A percentile compares a stretch with the other conserved stretches of the same genome.
phyloP scores from a whole-genome alignment of 441 rosid genomes.

The Breynia disticha region DNA sequence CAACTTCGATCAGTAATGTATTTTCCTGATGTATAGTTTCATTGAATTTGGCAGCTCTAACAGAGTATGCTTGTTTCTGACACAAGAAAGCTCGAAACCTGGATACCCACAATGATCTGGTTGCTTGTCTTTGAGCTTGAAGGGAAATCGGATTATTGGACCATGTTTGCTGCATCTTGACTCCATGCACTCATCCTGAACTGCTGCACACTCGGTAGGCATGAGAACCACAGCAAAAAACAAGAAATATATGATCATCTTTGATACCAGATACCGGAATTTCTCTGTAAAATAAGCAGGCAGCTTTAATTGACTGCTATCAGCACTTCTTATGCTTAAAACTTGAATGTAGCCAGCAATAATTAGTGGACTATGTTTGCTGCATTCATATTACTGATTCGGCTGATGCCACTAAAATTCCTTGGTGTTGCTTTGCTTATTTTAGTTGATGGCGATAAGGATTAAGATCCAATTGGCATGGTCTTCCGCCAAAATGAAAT shows the following conservation, averaged over 20 bases:
- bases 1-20: conserved; percentile 16
- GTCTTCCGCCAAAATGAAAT: no score
- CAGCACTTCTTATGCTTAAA: no score
- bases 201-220: background rate
- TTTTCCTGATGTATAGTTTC: conserved; percentile 10
- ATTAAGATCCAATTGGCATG: no score
- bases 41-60: conserved; percentile 18
- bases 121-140: conserved; percentile 15
- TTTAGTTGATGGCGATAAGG: no score
- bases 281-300: no score
- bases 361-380: no score
- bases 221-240: background rate
- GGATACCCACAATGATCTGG: conserved; percentile 21
- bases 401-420: no score
- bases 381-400: no score
- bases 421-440: no score
- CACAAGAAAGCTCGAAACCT: conserved; percentile 24
- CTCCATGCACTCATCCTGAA: background rate
- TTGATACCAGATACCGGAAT: background rate
- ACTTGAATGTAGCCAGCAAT: no score
- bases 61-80: conserved; percentile 9
- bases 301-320: no score
- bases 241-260: background rate
- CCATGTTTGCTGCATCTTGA: conserved; percentile 12
- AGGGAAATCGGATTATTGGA: conserved; percentile 22